Conservation (phyloP, 1,284 basidiomycete genomes). For the Cutaneotrichosporon cutaneum region DNA sequence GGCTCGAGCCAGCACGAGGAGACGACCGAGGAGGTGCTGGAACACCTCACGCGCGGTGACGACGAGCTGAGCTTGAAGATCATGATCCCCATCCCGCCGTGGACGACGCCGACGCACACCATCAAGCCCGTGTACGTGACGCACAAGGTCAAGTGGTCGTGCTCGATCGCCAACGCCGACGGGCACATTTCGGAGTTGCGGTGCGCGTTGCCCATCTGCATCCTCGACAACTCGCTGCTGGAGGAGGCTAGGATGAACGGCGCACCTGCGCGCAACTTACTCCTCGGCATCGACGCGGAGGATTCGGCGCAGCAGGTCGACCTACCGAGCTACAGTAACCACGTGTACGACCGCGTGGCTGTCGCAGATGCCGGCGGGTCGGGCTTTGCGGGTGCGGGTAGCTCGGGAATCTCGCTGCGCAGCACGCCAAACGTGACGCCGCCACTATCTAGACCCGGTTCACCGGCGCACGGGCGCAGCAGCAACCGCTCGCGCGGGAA, state of each 20-base stretch:
- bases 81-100: constrained; percentile 54
- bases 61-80: constrained; percentile 56
- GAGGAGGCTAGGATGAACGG: constrained; percentile 72
- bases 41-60: constrained; percentile 47
- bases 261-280: constrained; percentile 66
- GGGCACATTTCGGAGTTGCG: constrained; percentile 86
- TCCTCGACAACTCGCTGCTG: constrained; percentile 70
- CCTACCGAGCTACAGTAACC: constrained; percentile 79
- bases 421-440: constrained; percentile 26
- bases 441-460: constrained; percentile 42
- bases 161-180: constrained; percentile 75
- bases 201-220: constrained; percentile 80
- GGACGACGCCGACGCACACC: constrained; percentile 62
- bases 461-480: constrained; percentile 26
- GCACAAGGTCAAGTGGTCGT: constrained; percentile 62
- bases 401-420: constrained; percentile 25
- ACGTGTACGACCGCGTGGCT: constrained; percentile 84
- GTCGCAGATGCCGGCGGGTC: constrained; percentile 59
- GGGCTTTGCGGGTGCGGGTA: constrained; percentile 23
- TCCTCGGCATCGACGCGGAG: constrained; percentile 58
- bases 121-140: constrained; percentile 65
- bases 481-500: neutral
- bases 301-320: constrained; percentile 63
- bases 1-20: neutral
- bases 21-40: constrained; percentile 11